These are phyloP conservation scores for Chlorencoelia australis DNA, from an alignment of 2,329 filamentous ascomycete genomes.

Conservation along the genomic window DNA sequence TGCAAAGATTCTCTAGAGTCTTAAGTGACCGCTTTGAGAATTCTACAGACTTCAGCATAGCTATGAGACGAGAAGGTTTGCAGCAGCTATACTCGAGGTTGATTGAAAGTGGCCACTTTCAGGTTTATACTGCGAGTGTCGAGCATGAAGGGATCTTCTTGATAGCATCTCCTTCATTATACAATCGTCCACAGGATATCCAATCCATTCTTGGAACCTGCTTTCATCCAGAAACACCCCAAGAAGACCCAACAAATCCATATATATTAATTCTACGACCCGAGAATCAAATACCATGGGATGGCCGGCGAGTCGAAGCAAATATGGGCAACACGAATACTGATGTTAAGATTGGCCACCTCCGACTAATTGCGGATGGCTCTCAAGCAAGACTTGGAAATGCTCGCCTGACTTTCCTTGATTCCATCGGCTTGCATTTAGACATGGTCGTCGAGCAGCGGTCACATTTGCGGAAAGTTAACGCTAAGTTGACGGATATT, in stretches of 20 bases:
- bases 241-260: slow-evolving; percentile 66
- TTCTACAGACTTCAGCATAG: slow-evolving; percentile 86
- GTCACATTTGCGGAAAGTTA: slow-evolving; percentile 87
- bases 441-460: slow-evolving; percentile 86
- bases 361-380: slow-evolving; percentile 81
- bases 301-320: slow-evolving; percentile 63
- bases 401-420: slow-evolving; percentile 68
- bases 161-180: slow-evolving; percentile 73
- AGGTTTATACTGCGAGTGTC: slow-evolving; percentile 62
- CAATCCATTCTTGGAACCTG: slow-evolving; percentile 75
- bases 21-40: slow-evolving; percentile 93
- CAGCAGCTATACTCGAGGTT: slow-evolving; percentile 73
- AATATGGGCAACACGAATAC: slow-evolving; percentile 67
- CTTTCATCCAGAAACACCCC: slow-evolving; percentile 58
- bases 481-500: slow-evolving; percentile 83
- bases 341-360: slow-evolving; percentile 76
- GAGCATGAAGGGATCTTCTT: slow-evolving; percentile 72
- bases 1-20: slow-evolving; percentile 89
- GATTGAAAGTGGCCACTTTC: slow-evolving; percentile 73
- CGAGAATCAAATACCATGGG: slow-evolving; percentile 71
- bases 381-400: slow-evolving; percentile 68
- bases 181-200: slow-evolving; percentile 68
- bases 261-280: slow-evolving; percentile 81
- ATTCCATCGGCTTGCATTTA: slow-evolving; percentile 72
- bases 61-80: slow-evolving; percentile 56